phyloP scores from a whole-genome alignment of 768 basidiomycete genomes.

The Pholiota molesta region DNA sequence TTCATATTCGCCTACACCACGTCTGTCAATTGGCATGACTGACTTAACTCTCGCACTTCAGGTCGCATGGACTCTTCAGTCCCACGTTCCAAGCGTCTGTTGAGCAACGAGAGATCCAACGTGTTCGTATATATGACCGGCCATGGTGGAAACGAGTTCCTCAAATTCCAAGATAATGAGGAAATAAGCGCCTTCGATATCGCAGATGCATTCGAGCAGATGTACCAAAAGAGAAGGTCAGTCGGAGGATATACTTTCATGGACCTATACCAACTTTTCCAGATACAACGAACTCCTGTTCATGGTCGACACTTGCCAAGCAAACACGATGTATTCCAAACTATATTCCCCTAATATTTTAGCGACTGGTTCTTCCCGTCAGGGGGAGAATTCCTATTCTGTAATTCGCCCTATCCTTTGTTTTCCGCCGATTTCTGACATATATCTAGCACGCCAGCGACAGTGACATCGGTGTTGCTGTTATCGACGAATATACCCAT shows the following conservation, averaged over 20 bases:
- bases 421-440: not conserved
- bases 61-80: slow-evolving; percentile 84
- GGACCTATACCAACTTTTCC: slow-evolving; percentile 7
- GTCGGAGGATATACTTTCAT: slow-evolving; percentile 18
- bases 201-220: slow-evolving; percentile 98
- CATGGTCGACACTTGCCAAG: slow-evolving; percentile 99
- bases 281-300: slow-evolving; percentile 96
- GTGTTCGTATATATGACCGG: slow-evolving; percentile 99
- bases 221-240: slow-evolving; percentile 95
- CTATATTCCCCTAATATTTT: slow-evolving; percentile 93
- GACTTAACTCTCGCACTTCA: slow-evolving; percentile 28
- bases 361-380: slow-evolving; percentile 83
- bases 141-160: slow-evolving; percentile 96
- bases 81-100: slow-evolving; percentile 89
- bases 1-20: not conserved
- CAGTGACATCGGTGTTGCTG: slow-evolving; percentile 91
- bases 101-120: slow-evolving; percentile 90
- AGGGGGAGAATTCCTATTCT: slow-evolving; percentile 93
- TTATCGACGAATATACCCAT: slow-evolving; percentile 95
- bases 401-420: slow-evolving; percentile 44
- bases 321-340: slow-evolving; percentile 92
- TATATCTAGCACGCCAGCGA: slow-evolving; percentile 83
- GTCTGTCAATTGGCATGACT: not conserved
- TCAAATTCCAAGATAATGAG: slow-evolving; percentile 99
- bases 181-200: slow-evolving; percentile 97